A percentile compares a stretch with the other conserved stretches of the same genome.
Conservation (phyloP, 176 grass and related monocot species). For the Panicum miliaceum region DNA sequence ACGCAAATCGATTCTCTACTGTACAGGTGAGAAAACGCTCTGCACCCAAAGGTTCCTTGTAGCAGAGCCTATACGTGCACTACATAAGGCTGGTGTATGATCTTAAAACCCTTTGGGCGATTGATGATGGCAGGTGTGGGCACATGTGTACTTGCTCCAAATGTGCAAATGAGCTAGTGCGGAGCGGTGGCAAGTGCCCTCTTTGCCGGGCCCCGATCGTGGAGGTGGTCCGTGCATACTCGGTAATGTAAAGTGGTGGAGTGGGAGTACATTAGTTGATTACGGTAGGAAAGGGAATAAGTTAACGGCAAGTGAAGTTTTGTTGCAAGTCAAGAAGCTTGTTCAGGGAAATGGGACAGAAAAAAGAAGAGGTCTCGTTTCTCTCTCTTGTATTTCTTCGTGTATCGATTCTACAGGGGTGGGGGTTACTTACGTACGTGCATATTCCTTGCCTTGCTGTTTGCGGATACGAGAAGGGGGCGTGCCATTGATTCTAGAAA, state of each 20-base stretch:
- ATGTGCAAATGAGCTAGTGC: conserved; percentile 91
- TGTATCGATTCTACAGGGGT: conserved; percentile 26
- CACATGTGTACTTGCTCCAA: conserved; percentile 99
- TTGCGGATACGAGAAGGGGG: conserved; percentile 25
- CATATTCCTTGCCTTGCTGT: conserved; percentile 48
- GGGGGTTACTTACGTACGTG: conserved; percentile 29
- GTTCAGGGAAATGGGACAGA: not conserved
- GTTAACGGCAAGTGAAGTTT: conserved; percentile 52
- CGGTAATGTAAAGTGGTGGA: conserved; percentile 57
- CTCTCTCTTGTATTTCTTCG: conserved; percentile 31
- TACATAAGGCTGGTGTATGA: not conserved
- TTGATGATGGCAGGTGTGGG: conserved; percentile 68
- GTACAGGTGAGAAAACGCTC: conserved; percentile 68
- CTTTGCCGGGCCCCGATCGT: conserved; percentile 90
- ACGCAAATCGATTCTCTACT: conserved; percentile 88
- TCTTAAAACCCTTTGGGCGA: not conserved
- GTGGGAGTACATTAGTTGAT: conserved; percentile 34
- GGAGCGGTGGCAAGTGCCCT: conserved; percentile 86
- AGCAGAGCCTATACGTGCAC: not conserved
- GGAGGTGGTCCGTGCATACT: conserved; percentile 93
- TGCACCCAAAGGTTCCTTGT: not conserved
- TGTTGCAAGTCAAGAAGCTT: conserved; percentile 43
- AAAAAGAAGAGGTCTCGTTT: not conserved
- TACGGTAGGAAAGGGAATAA: conserved; percentile 48
- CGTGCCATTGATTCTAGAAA: conserved; percentile 55